Conservation (phyloP, 2,329 filamentous ascomycete species). For the Fusarium albidum region DNA sequence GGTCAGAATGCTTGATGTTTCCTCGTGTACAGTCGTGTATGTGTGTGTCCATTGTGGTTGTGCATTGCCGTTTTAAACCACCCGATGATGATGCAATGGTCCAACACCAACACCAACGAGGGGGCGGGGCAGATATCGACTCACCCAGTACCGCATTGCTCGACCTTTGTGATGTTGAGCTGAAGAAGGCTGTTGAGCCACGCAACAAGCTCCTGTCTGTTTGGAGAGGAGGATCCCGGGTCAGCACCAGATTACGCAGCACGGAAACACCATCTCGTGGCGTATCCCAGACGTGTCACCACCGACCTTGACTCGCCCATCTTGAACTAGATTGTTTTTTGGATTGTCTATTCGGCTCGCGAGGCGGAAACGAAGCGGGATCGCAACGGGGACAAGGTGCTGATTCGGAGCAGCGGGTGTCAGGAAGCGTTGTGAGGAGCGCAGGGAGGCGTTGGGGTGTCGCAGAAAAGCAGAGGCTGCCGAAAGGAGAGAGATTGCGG, state of each 20-base stretch:
- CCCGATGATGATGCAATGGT: constrained; percentile 30
- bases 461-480: constrained; percentile 14
- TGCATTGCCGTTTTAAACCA: constrained; percentile 18
- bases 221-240: background rate
- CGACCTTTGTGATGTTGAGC: constrained; percentile 97
- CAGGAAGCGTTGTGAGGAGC: constrained; percentile 10
- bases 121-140: constrained; percentile 47
- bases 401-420: constrained; percentile 11
- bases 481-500: constrained; percentile 36
- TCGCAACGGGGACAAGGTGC: constrained; percentile 12
- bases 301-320: constrained; percentile 60
- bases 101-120: constrained; percentile 28
- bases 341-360: constrained; percentile 27
- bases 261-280: background rate
- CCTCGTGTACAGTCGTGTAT: background rate
- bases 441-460: constrained; percentile 10
- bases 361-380: constrained; percentile 2
- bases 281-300: constrained; percentile 11
- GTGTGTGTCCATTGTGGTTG: background rate
- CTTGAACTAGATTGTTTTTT: constrained; percentile 42
- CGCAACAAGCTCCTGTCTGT: constrained; percentile 91
- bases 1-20: constrained; percentile 20
- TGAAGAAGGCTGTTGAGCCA: constrained; percentile 98
- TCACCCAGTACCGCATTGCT: constrained; percentile 98
- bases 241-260: constrained; percentile 25